Evolutionary conservation across 1,284 basidiomycete genomes (phyloP).

Genomic region (Rhodotorula sp.): DNA sequence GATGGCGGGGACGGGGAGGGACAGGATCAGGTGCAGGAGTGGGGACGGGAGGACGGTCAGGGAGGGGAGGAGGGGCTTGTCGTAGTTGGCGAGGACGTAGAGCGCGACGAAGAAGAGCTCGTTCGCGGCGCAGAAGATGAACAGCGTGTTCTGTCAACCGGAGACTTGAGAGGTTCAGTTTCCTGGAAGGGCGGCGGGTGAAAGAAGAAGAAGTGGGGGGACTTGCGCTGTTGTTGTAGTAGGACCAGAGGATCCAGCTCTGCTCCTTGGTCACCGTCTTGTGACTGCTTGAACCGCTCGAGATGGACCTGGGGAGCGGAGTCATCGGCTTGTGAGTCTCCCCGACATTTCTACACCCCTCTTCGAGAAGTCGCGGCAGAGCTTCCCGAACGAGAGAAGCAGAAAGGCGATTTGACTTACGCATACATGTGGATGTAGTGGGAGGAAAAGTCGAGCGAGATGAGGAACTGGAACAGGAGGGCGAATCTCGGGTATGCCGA

Average conservation of each 20-base stretch:
- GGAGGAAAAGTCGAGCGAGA: constrained; percentile 94
- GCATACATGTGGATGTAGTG: constrained; percentile 99
- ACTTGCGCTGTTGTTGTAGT: constrained; percentile 87
- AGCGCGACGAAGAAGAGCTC: constrained; percentile 95
- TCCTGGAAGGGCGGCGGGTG: neutral
- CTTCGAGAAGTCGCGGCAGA: neutral
- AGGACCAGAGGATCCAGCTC: constrained; percentile 84
- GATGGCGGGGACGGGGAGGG: constrained; percentile 42
- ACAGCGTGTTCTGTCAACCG: constrained; percentile 66
- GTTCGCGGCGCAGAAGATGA: constrained; percentile 94
- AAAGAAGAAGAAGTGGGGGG: neutral
- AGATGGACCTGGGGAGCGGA: constrained; percentile 67
- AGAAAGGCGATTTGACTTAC: constrained; percentile 54
- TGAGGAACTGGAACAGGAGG: constrained; percentile 87
- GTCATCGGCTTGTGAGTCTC: neutral
- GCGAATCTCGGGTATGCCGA: constrained; percentile 81
- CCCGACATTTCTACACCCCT: neutral
- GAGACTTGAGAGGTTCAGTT: constrained; percentile 7
- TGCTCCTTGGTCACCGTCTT: constrained; percentile 88
- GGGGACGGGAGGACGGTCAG: constrained; percentile 68
- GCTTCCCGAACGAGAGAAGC: neutral
- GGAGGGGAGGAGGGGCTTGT: constrained; percentile 62
- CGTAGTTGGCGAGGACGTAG: constrained; percentile 78
- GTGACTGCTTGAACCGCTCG: constrained; percentile 88
- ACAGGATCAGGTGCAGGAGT: constrained; percentile 57